phyloP scores from a whole-genome alignment of 129 eudicot species.

The Glebionis coronaria region DNA sequence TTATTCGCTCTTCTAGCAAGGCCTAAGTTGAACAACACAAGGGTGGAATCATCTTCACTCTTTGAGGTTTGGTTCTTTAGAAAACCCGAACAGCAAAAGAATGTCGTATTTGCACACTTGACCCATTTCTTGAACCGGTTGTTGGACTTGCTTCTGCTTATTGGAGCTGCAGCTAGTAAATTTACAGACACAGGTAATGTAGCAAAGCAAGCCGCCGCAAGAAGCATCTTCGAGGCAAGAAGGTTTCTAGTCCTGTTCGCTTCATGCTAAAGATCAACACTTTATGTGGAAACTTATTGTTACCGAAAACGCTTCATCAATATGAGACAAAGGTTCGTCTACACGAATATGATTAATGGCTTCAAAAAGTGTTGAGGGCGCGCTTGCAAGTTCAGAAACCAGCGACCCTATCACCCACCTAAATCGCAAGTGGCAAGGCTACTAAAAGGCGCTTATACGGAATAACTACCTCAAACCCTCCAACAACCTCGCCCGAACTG shows the following conservation, averaged over 20 bases:
- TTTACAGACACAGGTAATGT: constrained; percentile 64
- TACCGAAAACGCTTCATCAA: constrained; percentile 56
- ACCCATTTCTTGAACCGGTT: constrained; percentile 59
- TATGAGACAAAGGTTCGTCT: constrained; percentile 42
- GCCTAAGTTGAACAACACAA: constrained; percentile 63
- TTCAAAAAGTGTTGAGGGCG: constrained; percentile 71
- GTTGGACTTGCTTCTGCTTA: constrained; percentile 34
- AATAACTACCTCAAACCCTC: too few species aligned
- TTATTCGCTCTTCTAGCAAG: constrained; percentile 58
- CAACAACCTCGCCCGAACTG: too few species aligned
- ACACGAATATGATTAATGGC: constrained; percentile 48
- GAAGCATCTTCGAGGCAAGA: constrained; percentile 69
- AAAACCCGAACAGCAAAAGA: constrained; percentile 55
- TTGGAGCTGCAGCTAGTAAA: constrained; percentile 71
- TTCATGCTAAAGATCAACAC: constrained; percentile 58
- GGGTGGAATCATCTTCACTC: constrained; percentile 82
- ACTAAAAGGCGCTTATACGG: too few species aligned
- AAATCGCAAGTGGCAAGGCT: too few species aligned
- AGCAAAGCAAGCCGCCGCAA: constrained; percentile 86
- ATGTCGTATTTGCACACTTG: constrained; percentile 46
- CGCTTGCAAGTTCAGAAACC: constrained; percentile 62
- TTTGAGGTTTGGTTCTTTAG: constrained; percentile 54
- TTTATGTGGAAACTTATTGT: constrained; percentile 56
- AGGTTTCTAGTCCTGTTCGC: constrained; percentile 41
- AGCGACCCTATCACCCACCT: constrained; percentile 63